Conservation (phyloP, 2,329 filamentous ascomycete genomes). For the Cercospora zeae-maydis region DNA sequence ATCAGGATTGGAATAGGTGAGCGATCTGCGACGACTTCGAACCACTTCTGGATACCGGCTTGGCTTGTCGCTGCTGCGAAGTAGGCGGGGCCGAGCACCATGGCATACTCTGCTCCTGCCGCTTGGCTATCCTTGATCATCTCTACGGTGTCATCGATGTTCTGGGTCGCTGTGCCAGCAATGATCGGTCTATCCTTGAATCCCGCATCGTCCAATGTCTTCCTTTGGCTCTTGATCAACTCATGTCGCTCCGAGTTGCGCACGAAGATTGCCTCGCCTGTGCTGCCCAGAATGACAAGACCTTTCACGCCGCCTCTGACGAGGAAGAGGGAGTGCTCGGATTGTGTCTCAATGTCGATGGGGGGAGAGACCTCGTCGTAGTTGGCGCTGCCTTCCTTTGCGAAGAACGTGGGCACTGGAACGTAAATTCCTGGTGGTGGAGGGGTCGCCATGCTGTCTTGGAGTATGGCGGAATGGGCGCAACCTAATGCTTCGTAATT, state of each 20-base stretch:
- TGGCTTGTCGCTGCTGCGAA: slow-evolving; percentile 59
- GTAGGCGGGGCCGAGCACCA: slow-evolving; percentile 63
- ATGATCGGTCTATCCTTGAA: slow-evolving; percentile 60
- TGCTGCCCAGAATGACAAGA: slow-evolving; percentile 61
- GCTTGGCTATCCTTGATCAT: slow-evolving; percentile 55
- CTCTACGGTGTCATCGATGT: slow-evolving; percentile 59
- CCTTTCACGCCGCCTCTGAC: slow-evolving; percentile 59
- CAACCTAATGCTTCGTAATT: neutral
- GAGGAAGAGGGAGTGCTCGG: slow-evolving; percentile 57
- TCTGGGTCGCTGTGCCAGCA: slow-evolving; percentile 60
- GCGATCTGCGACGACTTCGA: slow-evolving; percentile 56
- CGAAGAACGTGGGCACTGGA: slow-evolving; percentile 63
- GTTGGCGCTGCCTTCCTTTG: slow-evolving; percentile 43
- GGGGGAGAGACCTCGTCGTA: slow-evolving; percentile 48
- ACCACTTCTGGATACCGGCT: slow-evolving; percentile 60
- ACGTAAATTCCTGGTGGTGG: slow-evolving; percentile 56
- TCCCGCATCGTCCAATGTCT: slow-evolving; percentile 54
- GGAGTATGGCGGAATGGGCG: neutral
- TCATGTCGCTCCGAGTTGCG: slow-evolving; percentile 55
- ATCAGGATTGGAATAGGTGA: slow-evolving; percentile 60
- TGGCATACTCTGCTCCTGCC: slow-evolving; percentile 59
- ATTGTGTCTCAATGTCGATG: slow-evolving; percentile 58
- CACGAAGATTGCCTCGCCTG: slow-evolving; percentile 62
- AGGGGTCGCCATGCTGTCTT: slow-evolving; percentile 33
- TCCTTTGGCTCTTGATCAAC: slow-evolving; percentile 54